A percentile compares a stretch with the other conserved stretches of the same genome.
These are phyloP conservation scores for Suillus subluteus DNA, from an alignment of 768 basidiomycete species.

Conservation along the genomic window DNA sequence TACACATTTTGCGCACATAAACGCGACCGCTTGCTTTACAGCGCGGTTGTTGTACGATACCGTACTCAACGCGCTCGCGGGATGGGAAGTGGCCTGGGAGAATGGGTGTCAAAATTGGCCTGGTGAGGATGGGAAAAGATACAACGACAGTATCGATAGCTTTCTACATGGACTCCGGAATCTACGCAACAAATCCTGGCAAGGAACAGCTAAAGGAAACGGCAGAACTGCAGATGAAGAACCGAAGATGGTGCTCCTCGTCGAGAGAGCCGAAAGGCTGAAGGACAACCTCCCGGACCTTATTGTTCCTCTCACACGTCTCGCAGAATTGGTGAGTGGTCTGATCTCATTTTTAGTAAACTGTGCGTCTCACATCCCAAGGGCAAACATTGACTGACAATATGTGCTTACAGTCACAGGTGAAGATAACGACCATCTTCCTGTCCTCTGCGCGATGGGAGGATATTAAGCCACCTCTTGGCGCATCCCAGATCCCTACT, in stretches of 20 bases:
- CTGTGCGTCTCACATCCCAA: slow-evolving; percentile 2
- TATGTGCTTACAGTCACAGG: slow-evolving; percentile 47
- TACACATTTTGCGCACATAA: slow-evolving; percentile 49
- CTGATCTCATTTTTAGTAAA: not conserved
- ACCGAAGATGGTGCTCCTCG: slow-evolving; percentile 54
- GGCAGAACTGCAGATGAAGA: slow-evolving; percentile 36
- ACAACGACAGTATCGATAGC: slow-evolving; percentile 67
- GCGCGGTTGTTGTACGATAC: slow-evolving; percentile 68
- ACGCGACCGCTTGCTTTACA: slow-evolving; percentile 64
- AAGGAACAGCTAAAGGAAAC: slow-evolving; percentile 31
- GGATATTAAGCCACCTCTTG: slow-evolving; percentile 68
- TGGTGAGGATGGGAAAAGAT: slow-evolving; percentile 43
- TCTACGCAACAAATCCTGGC: slow-evolving; percentile 32
- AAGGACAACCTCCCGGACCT: slow-evolving; percentile 65
- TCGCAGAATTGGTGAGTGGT: slow-evolving; percentile 67
- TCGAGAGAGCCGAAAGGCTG: slow-evolving; percentile 72
- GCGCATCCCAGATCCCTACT: slow-evolving; percentile 77
- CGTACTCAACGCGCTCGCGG: slow-evolving; percentile 61
- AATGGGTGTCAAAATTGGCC: slow-evolving; percentile 65
- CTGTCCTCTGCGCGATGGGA: slow-evolving; percentile 72
- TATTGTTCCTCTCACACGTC: slow-evolving; percentile 68
- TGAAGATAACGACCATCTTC: slow-evolving; percentile 63
- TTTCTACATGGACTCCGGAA: slow-evolving; percentile 68
- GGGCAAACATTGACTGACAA: slow-evolving; percentile 9
- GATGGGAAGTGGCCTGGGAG: slow-evolving; percentile 60